Percentiles rank a stretch among this genome's conserved stretches.
Evolutionary conservation across 164 flowering plant genomes (phyloP).

Genomic region (Sextonia rubra): DNA sequence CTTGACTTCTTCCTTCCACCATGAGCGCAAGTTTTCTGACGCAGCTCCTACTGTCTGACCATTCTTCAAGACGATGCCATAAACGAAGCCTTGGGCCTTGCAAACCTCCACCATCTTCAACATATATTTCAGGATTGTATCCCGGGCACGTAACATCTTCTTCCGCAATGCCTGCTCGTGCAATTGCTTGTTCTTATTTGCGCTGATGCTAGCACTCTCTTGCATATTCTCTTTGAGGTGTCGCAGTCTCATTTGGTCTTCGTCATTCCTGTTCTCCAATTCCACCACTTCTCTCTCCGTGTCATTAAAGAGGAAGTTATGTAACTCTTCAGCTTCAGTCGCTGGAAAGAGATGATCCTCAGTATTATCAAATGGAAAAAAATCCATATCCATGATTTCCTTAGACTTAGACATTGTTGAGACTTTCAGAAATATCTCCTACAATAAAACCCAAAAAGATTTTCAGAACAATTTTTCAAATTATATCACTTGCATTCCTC

Average conservation of each 20-base stretch:
- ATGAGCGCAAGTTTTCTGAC: constrained; percentile 64
- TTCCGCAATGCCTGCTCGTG: constrained; percentile 23
- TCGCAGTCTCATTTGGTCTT: constrained; percentile 30
- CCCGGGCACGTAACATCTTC: constrained; percentile 57
- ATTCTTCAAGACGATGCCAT: constrained; percentile 71
- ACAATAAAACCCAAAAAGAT: too few species aligned
- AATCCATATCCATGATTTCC: too few species aligned
- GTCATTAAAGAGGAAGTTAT: constrained; percentile 12
- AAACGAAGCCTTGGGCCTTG: constrained; percentile 58
- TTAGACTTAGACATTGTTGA: too few species aligned
- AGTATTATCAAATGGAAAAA: too few species aligned
- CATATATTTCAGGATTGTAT: constrained; percentile 59
- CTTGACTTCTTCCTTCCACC: constrained; percentile 68
- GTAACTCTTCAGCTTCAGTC: constrained; percentile 30
- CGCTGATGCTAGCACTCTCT: constrained; percentile 16
- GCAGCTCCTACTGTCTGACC: constrained; percentile 91
- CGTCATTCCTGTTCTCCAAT: constrained; percentile 37
- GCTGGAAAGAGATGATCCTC: constrained; percentile 21
- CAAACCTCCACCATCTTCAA: constrained; percentile 66
- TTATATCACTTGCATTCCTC: too few species aligned
- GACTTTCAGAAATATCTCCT: too few species aligned
- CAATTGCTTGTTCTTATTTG: constrained; percentile 28
- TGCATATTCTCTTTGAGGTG: constrained; percentile 25
- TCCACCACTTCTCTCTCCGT: constrained; percentile 38
- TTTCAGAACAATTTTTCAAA: too few species aligned